Conservation (phyloP, 2,329 filamentous ascomycete genomes). For the Huntiella moniliformis region DNA sequence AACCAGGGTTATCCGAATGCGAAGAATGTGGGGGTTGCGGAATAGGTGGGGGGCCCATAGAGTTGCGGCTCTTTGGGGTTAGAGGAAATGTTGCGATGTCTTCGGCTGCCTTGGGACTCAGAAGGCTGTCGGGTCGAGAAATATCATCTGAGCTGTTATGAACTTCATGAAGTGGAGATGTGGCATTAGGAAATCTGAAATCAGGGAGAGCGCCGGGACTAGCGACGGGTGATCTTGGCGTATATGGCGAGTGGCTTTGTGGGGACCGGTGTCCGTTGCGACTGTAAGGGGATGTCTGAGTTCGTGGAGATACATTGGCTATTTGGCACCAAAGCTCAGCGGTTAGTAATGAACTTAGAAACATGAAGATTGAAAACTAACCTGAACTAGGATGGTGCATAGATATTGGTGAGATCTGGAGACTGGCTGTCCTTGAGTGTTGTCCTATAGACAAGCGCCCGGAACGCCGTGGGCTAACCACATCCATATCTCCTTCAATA, state of each 20-base stretch:
- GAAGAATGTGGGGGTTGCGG: background rate
- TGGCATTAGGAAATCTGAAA: constrained; percentile 36
- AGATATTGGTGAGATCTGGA: constrained; percentile 46
- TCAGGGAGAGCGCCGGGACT: constrained; percentile 28
- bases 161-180: constrained; percentile 22
- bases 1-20: constrained; percentile 28
- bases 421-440: constrained; percentile 62
- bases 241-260: constrained; percentile 14
- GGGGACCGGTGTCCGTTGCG: constrained; percentile 16
- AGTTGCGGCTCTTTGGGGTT: background rate
- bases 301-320: constrained; percentile 25
- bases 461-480: constrained; percentile 6
- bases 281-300: constrained; percentile 33
- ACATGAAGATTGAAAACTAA: constrained; percentile 16
- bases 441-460: constrained; percentile 22
- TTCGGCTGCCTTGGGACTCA: constrained; percentile 19
- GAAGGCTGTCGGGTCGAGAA: constrained; percentile 20
- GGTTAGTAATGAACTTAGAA: background rate
- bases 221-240: constrained; percentile 21
- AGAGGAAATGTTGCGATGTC: background rate
- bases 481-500: constrained; percentile 19
- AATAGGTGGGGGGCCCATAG: background rate
- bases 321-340: background rate
- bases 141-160: constrained; percentile 15
- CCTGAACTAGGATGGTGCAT: constrained; percentile 22